Conservation (phyloP, 768 basidiomycete genomes). For the Suillus subaureus region DNA sequence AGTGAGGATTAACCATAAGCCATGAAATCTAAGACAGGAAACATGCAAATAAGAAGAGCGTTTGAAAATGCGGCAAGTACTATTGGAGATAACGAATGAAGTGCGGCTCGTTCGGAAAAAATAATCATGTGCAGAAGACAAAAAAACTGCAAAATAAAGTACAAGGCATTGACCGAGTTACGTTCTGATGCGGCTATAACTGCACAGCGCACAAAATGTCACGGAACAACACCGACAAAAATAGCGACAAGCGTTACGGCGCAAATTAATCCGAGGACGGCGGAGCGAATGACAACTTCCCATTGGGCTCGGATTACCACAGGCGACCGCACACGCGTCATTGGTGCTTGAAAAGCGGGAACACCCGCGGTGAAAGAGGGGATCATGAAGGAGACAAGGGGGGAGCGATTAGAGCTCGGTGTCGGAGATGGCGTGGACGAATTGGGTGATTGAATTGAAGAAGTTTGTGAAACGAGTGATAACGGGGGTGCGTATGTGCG, state of each 20-base stretch:
- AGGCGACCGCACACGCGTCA: slow-evolving; percentile 70
- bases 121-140: background rate
- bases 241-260: slow-evolving; percentile 31
- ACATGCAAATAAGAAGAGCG: background rate
- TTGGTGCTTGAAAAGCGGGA: slow-evolving; percentile 69
- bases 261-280: slow-evolving; percentile 46
- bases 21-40: background rate
- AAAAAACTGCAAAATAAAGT: background rate
- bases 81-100: background rate
- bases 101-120: background rate
- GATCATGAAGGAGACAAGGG: slow-evolving; percentile 13
- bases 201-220: slow-evolving; percentile 16
- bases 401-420: slow-evolving; percentile 12
- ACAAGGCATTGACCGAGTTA: background rate
- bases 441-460: background rate
- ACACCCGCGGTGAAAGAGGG: slow-evolving; percentile 44
- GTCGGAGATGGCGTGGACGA: background rate
- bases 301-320: slow-evolving; percentile 79
- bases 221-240: slow-evolving; percentile 34
- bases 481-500: slow-evolving; percentile 7
- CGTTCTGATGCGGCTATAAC: background rate
- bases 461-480: slow-evolving; percentile 5
- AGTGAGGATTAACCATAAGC: background rate
- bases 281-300: slow-evolving; percentile 77
- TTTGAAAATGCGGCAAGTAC: background rate